Conservation (phyloP, 1,284 basidiomycete genomes). For the Heliocybe sulcata region DNA sequence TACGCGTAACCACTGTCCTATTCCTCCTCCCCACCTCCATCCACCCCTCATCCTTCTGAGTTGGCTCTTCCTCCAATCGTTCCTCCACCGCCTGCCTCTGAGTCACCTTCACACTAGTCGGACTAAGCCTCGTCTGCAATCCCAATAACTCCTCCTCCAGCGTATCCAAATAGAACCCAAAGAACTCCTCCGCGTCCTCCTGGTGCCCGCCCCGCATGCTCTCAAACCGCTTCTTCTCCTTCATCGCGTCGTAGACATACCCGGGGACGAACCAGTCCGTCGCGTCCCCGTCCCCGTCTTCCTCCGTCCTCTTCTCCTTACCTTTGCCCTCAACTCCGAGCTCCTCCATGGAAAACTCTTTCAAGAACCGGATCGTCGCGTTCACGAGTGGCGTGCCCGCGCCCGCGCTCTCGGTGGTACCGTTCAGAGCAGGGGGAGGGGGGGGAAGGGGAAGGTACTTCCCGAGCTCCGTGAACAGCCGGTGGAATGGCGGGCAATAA, state of each 20-base stretch:
- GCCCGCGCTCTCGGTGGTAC: conserved; percentile 33
- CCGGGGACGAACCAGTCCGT: conserved; percentile 80
- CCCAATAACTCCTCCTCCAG: conserved; percentile 88
- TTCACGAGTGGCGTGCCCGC: conserved; percentile 67
- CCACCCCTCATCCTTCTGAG: conserved; percentile 66
- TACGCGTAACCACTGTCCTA: conserved; percentile 75
- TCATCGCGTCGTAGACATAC: conserved; percentile 94
- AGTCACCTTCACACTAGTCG: conserved; percentile 14
- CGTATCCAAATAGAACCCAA: conserved; percentile 96
- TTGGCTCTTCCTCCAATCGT: conserved; percentile 33
- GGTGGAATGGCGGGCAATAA: conserved; percentile 84
- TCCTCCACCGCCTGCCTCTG: conserved; percentile 26
- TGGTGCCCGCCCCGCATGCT: conserved; percentile 91
- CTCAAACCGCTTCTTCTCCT: conserved; percentile 91
- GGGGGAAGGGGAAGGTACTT: conserved; percentile 28
- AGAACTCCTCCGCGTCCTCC: conserved; percentile 97
- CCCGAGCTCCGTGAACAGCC: conserved; percentile 71
- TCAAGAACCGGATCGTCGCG: conserved; percentile 78
- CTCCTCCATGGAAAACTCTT: conserved; percentile 57
- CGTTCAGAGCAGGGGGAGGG: conserved; percentile 17
- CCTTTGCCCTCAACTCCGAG: conserved; percentile 22
- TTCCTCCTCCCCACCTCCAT: conserved; percentile 92
- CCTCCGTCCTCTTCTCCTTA: conserved; percentile 22
- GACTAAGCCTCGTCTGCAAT: conserved; percentile 44
- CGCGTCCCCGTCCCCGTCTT: conserved; percentile 33